Evolutionary conservation across 805 yeast species (phyloP).

Genomic region (Grigorovia transvaalensis): DNA sequence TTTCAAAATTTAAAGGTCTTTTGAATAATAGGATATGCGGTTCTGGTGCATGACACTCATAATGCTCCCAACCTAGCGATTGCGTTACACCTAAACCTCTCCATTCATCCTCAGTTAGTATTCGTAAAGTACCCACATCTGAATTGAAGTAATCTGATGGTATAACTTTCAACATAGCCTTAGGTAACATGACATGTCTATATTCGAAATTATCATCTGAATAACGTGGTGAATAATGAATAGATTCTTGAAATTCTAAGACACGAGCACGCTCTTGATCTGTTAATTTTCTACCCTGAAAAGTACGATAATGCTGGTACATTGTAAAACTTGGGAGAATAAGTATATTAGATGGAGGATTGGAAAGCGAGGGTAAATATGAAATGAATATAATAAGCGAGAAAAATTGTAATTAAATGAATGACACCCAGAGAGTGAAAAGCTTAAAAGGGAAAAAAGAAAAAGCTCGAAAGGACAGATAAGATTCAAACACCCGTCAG

Average conservation of each 20-base stretch:
- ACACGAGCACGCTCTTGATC: constrained; percentile 79
- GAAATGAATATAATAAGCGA: neutral
- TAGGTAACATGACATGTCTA: constrained; percentile 94
- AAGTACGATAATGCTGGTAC: constrained; percentile 27
- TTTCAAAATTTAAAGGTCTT: constrained; percentile 50
- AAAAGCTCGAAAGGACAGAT: too few relatives aligned
- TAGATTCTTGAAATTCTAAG: constrained; percentile 83
- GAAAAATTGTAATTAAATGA: too few relatives aligned
- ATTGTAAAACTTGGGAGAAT: constrained; percentile 4
- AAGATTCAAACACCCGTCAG: too few relatives aligned
- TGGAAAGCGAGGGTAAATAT: neutral
- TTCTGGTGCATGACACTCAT: constrained; percentile 97
- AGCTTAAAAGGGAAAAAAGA: too few relatives aligned
- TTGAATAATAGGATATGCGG: constrained; percentile 90
- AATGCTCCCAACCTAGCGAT: constrained; percentile 95
- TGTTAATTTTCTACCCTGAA: constrained; percentile 54
- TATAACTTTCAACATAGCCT: constrained; percentile 85
- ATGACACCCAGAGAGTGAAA: too few relatives aligned
- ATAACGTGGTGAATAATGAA: constrained; percentile 87
- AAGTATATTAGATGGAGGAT: too few relatives aligned
- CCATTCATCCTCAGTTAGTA: constrained; percentile 94
- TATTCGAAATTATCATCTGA: constrained; percentile 88
- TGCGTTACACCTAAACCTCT: constrained; percentile 96
- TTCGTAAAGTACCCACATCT: constrained; percentile 87
- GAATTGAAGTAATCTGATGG: constrained; percentile 91